Evolutionary conservation across 192 early-diverging fungal genomes (phyloP), one percentile per base, ranked within the genome.

Genomic region (Umbelopsis sp.): DNA sequence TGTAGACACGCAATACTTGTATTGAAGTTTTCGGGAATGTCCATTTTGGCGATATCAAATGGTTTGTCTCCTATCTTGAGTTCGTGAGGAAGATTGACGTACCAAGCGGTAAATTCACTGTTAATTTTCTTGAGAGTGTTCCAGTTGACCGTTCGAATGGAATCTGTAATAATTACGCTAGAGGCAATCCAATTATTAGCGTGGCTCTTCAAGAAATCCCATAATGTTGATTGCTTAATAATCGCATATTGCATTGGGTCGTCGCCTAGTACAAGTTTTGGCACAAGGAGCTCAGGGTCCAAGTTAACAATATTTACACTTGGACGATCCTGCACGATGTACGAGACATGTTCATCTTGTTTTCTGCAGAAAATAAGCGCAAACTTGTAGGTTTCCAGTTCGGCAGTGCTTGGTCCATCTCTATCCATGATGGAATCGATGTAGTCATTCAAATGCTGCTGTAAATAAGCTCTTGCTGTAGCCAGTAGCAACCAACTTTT

Each of bases 341-440:
- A 29, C 12, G 16, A 17, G 14, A 62, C 0, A 12, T 32, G 31
- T 14, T 16, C 2, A 2, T 62, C 56, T 14, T 5, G 2, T 4
- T 20, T 0, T 12, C 34, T 5, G 29, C 56, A 62, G 17, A 20
- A 62, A 32, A 34, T 26, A n/a, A 62, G 26, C 34, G 56, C 56
- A 62, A 32, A 34, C 56, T 62, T 62, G 56, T 62, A 62, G 4
- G 56, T 62, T 32, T 62, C 56, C 16, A 62, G 4, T 34, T 62
- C 56, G 16, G 56, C 16, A n/a, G 14, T 62, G 34, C 56, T 62
- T 6, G 26, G 56, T 0, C 10, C 26, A 7, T 62, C 17, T 26
- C 12, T 20, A 34, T 12, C 31, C 8, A 26, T 29, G 14, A 32
- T 34, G 17, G 31, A 2, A 4, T 29, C 31, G 16, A 62, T 62